These are phyloP conservation scores for Flaveria floridana DNA, from an alignment of 140 eudicot species.

Conservation along the genomic window DNA sequence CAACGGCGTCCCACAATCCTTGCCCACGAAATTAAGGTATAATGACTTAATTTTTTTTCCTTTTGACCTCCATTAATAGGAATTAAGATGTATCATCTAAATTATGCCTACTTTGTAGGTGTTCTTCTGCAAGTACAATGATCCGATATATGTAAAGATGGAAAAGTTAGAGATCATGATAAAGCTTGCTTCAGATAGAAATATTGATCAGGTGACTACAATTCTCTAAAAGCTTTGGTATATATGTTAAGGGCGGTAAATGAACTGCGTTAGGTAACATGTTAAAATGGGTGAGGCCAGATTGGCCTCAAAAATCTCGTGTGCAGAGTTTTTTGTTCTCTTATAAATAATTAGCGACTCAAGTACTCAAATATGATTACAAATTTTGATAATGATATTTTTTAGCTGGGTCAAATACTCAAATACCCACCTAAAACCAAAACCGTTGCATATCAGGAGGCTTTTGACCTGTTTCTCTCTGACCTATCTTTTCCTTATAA, in stretches of 20 bases:
- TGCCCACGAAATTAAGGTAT: slow-evolving; percentile 99
- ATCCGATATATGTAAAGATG: slow-evolving; percentile 93
- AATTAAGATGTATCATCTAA: background rate
- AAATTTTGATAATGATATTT: background rate
- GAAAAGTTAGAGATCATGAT: slow-evolving; percentile 91
- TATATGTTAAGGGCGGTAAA: background rate
- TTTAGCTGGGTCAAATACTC: background rate
- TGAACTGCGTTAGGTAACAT: background rate
- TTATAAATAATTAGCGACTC: background rate
- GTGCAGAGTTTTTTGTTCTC: background rate
- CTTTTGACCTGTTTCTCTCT: slow-evolving; percentile 11
- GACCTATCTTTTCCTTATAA: background rate
- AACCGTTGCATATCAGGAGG: background rate
- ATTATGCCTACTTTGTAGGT: slow-evolving; percentile 46
- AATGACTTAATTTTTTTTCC: background rate
- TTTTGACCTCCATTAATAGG: slow-evolving; percentile 12
- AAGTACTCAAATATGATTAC: slow-evolving; percentile 7
- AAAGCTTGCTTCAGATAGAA: slow-evolving; percentile 96
- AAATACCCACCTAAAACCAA: no score
- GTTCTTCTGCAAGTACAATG: slow-evolving; percentile 97
- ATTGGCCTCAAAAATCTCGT: background rate
- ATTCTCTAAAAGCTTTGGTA: background rate
- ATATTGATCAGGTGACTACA: slow-evolving; percentile 73
- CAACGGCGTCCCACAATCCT: slow-evolving; percentile 94
- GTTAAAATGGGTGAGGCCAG: slow-evolving; percentile 3